Conservation (phyloP, 352 stramenopile genomes). For the Phytophthora chlamydospora region DNA sequence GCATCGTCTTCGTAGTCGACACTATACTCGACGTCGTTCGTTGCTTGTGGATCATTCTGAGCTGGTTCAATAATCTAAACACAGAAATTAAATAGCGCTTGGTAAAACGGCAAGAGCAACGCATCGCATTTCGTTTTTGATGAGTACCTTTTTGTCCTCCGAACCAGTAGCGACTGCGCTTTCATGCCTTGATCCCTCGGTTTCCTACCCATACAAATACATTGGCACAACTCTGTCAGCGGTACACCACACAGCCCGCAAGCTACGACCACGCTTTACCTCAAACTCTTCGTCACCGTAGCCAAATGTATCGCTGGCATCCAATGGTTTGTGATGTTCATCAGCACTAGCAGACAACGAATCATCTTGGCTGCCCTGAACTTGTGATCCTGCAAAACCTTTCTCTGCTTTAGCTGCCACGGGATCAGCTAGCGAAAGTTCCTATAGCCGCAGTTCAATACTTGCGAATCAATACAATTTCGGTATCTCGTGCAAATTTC, state of each 20-base stretch:
- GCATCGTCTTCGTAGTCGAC: conserved; percentile 49
- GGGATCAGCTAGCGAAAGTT: conserved; percentile 10
- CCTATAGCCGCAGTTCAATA: conserved; percentile 1
- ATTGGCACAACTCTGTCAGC: background rate
- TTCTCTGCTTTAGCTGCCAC: background rate
- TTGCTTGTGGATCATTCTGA: conserved; percentile 4
- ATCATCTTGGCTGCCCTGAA: background rate
- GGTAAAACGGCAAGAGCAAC: background rate
- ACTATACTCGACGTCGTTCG: conserved; percentile 13
- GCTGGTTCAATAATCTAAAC: conserved; percentile 1
- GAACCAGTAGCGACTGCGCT: background rate
- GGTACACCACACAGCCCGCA: background rate
- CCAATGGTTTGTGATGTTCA: conserved; percentile 4
- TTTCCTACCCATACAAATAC: conserved; percentile 16
- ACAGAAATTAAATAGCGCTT: background rate
- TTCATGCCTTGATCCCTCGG: conserved; percentile 14
- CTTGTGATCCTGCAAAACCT: background rate
- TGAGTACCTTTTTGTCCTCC: conserved; percentile 10
- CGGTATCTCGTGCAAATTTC: background rate
- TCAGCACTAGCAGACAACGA: conserved; percentile 7
- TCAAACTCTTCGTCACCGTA: conserved; percentile 86
- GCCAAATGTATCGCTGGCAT: conserved; percentile 52
- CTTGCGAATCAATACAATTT: too few relatives aligned
- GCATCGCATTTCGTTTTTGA: background rate
- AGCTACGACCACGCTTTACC: conserved; percentile 20